Percentiles rank a stretch among this genome's conserved stretches.
These are phyloP conservation scores for Biscogniauxia marginata DNA, from an alignment of 2,329 filamentous ascomycete genomes.

Conservation along the genomic window DNA sequence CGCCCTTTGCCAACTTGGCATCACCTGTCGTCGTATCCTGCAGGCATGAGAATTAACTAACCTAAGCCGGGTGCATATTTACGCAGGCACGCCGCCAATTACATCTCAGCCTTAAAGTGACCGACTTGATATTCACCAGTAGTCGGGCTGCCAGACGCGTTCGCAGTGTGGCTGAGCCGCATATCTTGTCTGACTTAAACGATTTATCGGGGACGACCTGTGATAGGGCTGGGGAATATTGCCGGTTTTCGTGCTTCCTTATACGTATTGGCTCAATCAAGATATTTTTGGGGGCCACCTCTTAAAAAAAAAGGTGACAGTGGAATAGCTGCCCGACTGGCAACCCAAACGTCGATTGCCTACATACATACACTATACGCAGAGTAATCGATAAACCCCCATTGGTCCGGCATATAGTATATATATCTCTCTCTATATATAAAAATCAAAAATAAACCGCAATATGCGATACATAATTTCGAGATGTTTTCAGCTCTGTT, in stretches of 20 bases:
- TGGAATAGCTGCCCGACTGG: not conserved
- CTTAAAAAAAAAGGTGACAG: not conserved
- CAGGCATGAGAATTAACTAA: not conserved
- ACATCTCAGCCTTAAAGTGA: not conserved
- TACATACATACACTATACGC: not conserved
- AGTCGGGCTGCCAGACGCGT: not conserved
- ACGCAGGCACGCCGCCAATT: not conserved
- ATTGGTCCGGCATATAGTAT: not conserved
- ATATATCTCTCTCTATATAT: too few relatives aligned
- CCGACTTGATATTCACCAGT: not conserved
- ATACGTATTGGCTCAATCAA: not conserved
- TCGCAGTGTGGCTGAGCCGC: not conserved
- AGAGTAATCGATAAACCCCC: not conserved
- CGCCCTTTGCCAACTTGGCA: not conserved
- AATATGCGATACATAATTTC: too few relatives aligned
- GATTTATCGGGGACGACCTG: not conserved
- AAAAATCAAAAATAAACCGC: too few relatives aligned
- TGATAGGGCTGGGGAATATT: not conserved
- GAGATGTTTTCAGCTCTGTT: not conserved
- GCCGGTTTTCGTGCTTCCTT: not conserved
- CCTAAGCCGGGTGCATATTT: not conserved
- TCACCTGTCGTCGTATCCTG: not conserved
- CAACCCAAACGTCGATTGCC: not conserved
- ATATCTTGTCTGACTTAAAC: not conserved
- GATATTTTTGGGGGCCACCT: not conserved